Evolutionary conservation across 2,329 filamentous ascomycete species (phyloP).

Genomic region (Malbranchea zuffiana): DNA sequence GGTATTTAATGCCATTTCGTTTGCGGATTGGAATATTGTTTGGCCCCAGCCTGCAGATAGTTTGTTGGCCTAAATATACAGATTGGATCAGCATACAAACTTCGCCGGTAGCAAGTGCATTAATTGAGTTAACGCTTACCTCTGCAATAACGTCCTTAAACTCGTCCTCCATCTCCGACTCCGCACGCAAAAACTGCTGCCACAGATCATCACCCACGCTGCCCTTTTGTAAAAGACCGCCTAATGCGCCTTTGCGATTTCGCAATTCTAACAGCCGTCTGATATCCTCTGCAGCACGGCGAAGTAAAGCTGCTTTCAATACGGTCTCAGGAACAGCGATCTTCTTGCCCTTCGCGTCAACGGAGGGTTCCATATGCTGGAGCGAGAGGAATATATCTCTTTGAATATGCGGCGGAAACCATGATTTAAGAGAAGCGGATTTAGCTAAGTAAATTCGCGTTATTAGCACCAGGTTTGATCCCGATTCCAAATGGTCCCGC

Average conservation of each 20-base stretch:
- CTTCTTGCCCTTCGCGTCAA: conserved; percentile 46
- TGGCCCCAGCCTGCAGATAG: conserved; percentile 83
- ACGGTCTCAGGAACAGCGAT: conserved; percentile 69
- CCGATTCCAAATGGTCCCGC: background rate
- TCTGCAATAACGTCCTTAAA: conserved; percentile 86
- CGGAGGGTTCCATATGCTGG: conserved; percentile 58
- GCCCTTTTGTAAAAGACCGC: conserved; percentile 71
- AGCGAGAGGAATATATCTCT: conserved; percentile 92
- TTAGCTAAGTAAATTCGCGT: conserved; percentile 43
- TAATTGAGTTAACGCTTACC: conserved; percentile 44
- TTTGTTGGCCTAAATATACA: conserved; percentile 63
- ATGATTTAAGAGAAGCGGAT: conserved; percentile 77
- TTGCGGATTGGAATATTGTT: conserved; percentile 91
- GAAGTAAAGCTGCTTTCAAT: conserved; percentile 75
- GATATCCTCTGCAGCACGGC: conserved; percentile 86
- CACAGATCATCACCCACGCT: conserved; percentile 93
- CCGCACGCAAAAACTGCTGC: conserved; percentile 81
- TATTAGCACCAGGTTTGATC: conserved; percentile 16
- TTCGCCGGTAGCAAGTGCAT: background rate
- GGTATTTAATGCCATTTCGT: conserved; percentile 84
- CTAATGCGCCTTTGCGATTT: conserved; percentile 76
- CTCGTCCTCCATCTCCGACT: conserved; percentile 97
- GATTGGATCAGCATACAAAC: conserved; percentile 6
- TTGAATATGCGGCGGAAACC: conserved; percentile 84
- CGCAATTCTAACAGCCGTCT: conserved; percentile 80